Evolutionary conservation across 2,329 filamentous ascomycete genomes (phyloP).

Genomic region (Purpureocillium takamizusanense): DNA sequence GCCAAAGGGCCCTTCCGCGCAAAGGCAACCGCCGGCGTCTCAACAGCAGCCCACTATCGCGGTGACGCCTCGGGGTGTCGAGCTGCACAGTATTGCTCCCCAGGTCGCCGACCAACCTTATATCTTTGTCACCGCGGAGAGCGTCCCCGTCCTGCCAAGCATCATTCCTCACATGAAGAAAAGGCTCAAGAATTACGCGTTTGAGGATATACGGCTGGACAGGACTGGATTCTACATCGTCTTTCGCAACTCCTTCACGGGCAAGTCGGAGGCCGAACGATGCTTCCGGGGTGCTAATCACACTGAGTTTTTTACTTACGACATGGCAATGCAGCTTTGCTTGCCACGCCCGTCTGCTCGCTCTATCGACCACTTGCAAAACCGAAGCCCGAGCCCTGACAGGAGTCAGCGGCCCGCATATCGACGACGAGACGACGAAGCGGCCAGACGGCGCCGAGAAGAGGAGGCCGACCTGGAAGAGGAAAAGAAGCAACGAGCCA

Average conservation of each 20-base stretch:
- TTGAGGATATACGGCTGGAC: conserved; percentile 76
- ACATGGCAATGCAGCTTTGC: conserved; percentile 79
- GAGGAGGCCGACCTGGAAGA: conserved; percentile 78
- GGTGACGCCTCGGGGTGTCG: conserved; percentile 34
- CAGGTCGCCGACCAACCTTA: conserved; percentile 75
- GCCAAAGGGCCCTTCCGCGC: conserved; percentile 71
- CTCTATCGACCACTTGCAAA: conserved; percentile 14
- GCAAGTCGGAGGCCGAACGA: conserved; percentile 70
- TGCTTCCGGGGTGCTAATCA: conserved; percentile 74
- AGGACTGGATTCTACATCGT: conserved; percentile 81
- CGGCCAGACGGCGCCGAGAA: conserved; percentile 57
- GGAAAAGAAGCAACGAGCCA: conserved; percentile 79
- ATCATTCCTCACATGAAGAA: conserved; percentile 89
- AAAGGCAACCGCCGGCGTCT: conserved; percentile 19
- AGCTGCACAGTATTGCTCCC: conserved; percentile 55
- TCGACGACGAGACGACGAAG: conserved; percentile 52
- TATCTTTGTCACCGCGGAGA: conserved; percentile 78
- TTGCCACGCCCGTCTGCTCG: conserved; percentile 18
- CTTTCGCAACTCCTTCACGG: conserved; percentile 71
- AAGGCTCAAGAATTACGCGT: conserved; percentile 72
- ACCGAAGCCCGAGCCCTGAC: conserved; percentile 26
- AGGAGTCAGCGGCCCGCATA: conserved; percentile 12
- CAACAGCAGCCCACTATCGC: conserved; percentile 20
- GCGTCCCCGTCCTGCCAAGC: conserved; percentile 76
- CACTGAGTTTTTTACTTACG: conserved; percentile 81